These are phyloP conservation scores for Vachellia collinsii DNA, from an alignment of 306 rosid species.

Conservation along the genomic window DNA sequence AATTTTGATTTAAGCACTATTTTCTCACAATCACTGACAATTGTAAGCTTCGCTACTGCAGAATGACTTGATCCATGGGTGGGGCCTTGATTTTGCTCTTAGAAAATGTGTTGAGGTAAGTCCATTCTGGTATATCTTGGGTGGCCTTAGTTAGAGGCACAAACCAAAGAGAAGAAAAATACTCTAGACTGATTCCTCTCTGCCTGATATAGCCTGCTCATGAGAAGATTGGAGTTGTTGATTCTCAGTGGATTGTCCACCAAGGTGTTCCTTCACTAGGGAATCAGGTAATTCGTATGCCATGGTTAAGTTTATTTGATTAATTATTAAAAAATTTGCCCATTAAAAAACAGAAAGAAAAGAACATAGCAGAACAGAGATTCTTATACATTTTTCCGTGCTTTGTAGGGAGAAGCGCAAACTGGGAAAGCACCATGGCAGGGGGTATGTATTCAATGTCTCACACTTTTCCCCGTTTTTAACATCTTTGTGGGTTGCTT, in stretches of 20 bases:
- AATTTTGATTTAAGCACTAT: constrained; percentile 17
- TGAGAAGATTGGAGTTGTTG: constrained; percentile 98
- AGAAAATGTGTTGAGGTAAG: constrained; percentile 93
- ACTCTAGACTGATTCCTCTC: neutral
- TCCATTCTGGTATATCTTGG: constrained; percentile 25
- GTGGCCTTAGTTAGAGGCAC: constrained; percentile 11
- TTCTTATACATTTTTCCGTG: constrained; percentile 27
- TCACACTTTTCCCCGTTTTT: constrained; percentile 1
- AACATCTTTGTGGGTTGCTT: neutral
- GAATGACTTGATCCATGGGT: constrained; percentile 99
- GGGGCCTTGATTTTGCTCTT: constrained; percentile 99
- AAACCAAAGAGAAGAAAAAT: neutral
- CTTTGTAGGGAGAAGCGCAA: constrained; percentile 68
- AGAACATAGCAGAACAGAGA: neutral
- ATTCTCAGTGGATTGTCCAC: constrained; percentile 96
- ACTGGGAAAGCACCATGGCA: constrained; percentile 88
- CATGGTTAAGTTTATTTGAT: constrained; percentile 12
- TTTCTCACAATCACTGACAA: neutral
- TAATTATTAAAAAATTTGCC: neutral
- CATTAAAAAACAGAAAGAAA: neutral
- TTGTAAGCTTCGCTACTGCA: constrained; percentile 42
- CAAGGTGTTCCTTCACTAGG: constrained; percentile 95
- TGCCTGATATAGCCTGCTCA: constrained; percentile 77
- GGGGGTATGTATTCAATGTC: constrained; percentile 63
- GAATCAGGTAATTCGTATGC: constrained; percentile 64